phyloP scores from a whole-genome alignment of 2,329 filamentous ascomycete species.

The Xylariaceae sp. region DNA sequence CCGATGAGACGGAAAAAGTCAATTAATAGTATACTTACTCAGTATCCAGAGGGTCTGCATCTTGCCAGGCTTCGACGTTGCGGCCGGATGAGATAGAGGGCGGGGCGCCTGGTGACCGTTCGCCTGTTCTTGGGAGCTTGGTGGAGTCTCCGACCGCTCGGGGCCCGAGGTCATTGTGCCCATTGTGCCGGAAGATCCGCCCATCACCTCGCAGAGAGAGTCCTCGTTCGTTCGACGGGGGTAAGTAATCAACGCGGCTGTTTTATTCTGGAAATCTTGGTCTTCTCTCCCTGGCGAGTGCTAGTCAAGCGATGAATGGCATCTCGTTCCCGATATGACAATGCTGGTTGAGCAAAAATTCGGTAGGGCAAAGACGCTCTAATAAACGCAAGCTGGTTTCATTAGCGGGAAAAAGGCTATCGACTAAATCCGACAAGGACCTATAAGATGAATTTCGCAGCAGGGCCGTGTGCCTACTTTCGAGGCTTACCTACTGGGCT shows the following conservation, averaged over 20 bases:
- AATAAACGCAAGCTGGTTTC: slow-evolving; percentile 15
- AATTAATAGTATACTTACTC: slow-evolving; percentile 11
- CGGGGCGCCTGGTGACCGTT: slow-evolving; percentile 18
- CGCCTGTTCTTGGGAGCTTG: slow-evolving; percentile 14
- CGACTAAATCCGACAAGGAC: slow-evolving; percentile 14
- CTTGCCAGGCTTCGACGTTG: slow-evolving; percentile 17
- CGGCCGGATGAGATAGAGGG: slow-evolving; percentile 14
- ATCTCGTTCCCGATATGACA: slow-evolving; percentile 12
- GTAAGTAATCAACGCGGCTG: slow-evolving; percentile 1
- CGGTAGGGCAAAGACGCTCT: slow-evolving; percentile 11
- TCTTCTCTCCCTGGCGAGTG: slow-evolving; percentile 2
- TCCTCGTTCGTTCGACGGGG: slow-evolving; percentile 10
- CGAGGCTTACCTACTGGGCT: slow-evolving; percentile 10
- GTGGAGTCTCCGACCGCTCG: slow-evolving; percentile 12
- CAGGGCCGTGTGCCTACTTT: slow-evolving; percentile 9
- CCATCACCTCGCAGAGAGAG: slow-evolving; percentile 16
- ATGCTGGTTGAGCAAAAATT: slow-evolving; percentile 9
- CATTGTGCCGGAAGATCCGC: slow-evolving; percentile 13
- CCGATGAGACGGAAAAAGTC: not conserved
- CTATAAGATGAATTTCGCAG: slow-evolving; percentile 15
- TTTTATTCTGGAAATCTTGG: slow-evolving; percentile 9
- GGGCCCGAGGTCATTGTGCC: slow-evolving; percentile 12
- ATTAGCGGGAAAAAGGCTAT: slow-evolving; percentile 18
- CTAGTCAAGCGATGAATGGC: slow-evolving; percentile 3
- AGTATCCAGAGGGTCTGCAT: slow-evolving; percentile 31